Base-by-base conservation (phyloP, 2,329 filamentous ascomycete species). In the Hortaea werneckii region DNA sequence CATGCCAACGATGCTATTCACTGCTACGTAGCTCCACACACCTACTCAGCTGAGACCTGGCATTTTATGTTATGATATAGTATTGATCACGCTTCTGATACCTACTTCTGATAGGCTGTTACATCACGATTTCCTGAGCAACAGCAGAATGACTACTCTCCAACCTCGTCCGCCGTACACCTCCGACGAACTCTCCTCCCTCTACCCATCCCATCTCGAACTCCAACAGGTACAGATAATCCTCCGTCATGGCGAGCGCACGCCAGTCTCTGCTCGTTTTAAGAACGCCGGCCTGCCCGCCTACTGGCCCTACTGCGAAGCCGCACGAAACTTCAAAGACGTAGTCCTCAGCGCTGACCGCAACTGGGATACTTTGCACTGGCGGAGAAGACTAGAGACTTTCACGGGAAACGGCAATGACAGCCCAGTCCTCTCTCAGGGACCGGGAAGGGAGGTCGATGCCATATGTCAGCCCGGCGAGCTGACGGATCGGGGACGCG, bases 281-380 rank as follows among this genome's bases (percentile, higher is more conserved):
- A 78, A 85, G 61, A 92, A 90, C 68, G 49, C 58, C 50, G 54
- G 63, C 44, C 46, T 56, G 32, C 49, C 45, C 32, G 39, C 53
- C 74, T 75, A 80, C 67, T 98, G 92, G 92, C 87, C 92, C 1
- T 96, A 95, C 68, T 98, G 92, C 69, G 77, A 78, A 53, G 79
- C 82, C 45, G 85, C 85, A 20, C 77, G 79, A 48, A 81, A 83
- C 54, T 76, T 96, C 62, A 78, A 74, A 27, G 77, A 77, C 48
- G 74, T 78, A 49, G 74, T 82, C 26, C 70, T 79, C 52, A 69
- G 69, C 35, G 75, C 68, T 40, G 72, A 73, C 46, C 74, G 74
- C 58, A 61, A 67, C 43, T 83, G 77, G 78, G 74, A 79, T 55
- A 67, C 68, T 1, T 69, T 83, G 49, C 71, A 75, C 55, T 83